These are phyloP conservation scores for Thielaviopsis populi DNA, from an alignment of 2,329 filamentous ascomycete genomes.

Conservation along the genomic window DNA sequence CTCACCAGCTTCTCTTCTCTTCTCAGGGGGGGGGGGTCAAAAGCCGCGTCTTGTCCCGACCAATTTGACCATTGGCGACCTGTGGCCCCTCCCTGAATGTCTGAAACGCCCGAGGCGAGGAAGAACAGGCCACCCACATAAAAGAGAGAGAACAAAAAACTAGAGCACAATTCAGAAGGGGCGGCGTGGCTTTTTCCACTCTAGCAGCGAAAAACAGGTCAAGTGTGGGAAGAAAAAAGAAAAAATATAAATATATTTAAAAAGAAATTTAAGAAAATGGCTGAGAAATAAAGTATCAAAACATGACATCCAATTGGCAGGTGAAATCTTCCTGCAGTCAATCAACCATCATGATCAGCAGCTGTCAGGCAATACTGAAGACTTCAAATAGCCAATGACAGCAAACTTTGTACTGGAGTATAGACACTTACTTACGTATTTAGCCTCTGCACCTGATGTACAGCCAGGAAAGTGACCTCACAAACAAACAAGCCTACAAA, in stretches of 20 bases:
- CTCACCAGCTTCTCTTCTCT: too few species aligned
- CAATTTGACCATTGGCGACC: neutral
- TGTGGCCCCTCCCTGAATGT: conserved; percentile 1
- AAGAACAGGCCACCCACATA: neutral
- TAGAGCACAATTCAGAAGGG: neutral
- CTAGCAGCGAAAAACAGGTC: too few species aligned
- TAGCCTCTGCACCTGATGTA: neutral
- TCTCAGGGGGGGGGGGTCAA: neutral
- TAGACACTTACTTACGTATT: neutral
- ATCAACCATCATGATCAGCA: neutral
- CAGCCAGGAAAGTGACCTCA: neutral
- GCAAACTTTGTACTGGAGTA: neutral
- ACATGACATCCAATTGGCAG: neutral
- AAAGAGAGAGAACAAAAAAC: neutral
- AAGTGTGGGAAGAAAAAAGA: neutral
- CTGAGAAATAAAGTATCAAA: too few species aligned
- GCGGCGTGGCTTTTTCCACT: neutral
- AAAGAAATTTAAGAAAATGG: neutral
- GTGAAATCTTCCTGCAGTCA: neutral
- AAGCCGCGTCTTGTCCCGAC: neutral
- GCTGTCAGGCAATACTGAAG: neutral
- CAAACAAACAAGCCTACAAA: neutral
- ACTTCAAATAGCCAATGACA: neutral
- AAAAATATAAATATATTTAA: neutral
- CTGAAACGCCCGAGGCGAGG: conserved; percentile 2